Evolutionary conservation across 129 eudicot species (phyloP).

Genomic region (Rutidosis leptorrhynchoides): DNA sequence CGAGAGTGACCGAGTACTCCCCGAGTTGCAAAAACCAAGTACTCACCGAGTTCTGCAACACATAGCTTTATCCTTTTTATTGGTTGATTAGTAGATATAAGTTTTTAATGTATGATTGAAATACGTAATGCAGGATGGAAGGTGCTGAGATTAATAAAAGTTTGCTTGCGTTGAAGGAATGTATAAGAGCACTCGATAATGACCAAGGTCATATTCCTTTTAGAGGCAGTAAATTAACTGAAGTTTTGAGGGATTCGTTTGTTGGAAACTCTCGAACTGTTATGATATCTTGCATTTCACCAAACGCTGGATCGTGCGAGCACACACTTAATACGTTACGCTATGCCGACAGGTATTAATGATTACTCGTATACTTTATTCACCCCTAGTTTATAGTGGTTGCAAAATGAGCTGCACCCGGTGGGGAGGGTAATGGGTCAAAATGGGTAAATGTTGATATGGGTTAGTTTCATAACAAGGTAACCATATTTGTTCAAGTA

Average conservation of each 20-base stretch:
- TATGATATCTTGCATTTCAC: conserved; percentile 96
- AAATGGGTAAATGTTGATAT: neutral
- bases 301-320: conserved; percentile 94
- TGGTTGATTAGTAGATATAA: neutral
- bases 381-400: neutral
- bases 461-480: neutral
- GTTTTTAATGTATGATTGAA: conserved; percentile 8
- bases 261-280: conserved; percentile 94
- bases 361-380: neutral
- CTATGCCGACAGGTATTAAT: conserved; percentile 85
- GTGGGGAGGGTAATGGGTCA: neutral
- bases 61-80: neutral
- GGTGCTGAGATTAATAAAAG: conserved; percentile 99
- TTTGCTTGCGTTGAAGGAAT: conserved; percentile 92
- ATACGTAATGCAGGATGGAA: conserved; percentile 69
- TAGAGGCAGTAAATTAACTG: conserved; percentile 97
- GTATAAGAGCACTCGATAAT: conserved; percentile 97
- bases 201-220: conserved; percentile 97
- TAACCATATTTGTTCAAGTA: neutral
- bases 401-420: neutral
- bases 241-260: conserved; percentile 95
- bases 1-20: too few relatives aligned
- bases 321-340: conserved; percentile 95
- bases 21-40: too few relatives aligned
- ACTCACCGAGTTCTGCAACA: too few relatives aligned